A percentile compares a stretch with the other conserved stretches of the same genome.
These are phyloP conservation scores for Hypoxylon cercidicola DNA, from an alignment of 495 filamentous ascomycete genomes.

Conservation along the genomic window DNA sequence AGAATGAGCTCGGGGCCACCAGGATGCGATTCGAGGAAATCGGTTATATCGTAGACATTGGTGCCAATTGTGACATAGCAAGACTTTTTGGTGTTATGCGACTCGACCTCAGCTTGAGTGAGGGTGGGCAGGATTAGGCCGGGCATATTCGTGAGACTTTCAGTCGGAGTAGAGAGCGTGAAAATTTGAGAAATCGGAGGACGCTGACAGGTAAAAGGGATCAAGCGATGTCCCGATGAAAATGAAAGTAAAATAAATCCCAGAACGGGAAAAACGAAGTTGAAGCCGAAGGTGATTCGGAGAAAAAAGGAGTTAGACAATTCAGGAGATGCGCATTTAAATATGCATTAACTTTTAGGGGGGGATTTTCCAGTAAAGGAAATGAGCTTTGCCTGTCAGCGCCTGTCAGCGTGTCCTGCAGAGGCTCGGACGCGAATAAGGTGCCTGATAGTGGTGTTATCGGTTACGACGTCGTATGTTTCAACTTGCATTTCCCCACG, in stretches of 20 bases:
- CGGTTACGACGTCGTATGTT: constrained; percentile 45
- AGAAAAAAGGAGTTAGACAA: constrained; percentile 15
- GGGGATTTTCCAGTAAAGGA: constrained; percentile 21
- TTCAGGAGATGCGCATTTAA: constrained; percentile 34
- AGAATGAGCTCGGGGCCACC: constrained; percentile 90
- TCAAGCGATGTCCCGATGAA: constrained; percentile 9
- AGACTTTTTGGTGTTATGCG: constrained; percentile 81
- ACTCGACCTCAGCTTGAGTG: constrained; percentile 77
- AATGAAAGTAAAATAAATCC: constrained; percentile 1
- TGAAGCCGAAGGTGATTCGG: constrained; percentile 16
- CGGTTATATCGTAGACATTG: constrained; percentile 94
- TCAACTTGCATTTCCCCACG: constrained; percentile 20
- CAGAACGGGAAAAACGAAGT: too few relatives aligned
- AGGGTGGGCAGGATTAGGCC: constrained; percentile 79
- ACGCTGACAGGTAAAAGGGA: background rate
- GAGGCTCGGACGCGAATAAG: constrained; percentile 15
- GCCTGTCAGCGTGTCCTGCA: constrained; percentile 10
- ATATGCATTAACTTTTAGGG: constrained; percentile 37
- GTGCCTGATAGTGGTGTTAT: constrained; percentile 48
- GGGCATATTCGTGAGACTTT: constrained; percentile 48
- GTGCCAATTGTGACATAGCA: constrained; percentile 93
- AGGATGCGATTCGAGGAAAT: constrained; percentile 88
- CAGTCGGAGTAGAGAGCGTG: constrained; percentile 11
- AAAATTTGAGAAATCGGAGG: background rate
- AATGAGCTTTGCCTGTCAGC: constrained; percentile 26